These are phyloP conservation scores for Salinomyces thailandicus DNA, from an alignment of 2,329 filamentous ascomycete species.

Conservation along the genomic window DNA sequence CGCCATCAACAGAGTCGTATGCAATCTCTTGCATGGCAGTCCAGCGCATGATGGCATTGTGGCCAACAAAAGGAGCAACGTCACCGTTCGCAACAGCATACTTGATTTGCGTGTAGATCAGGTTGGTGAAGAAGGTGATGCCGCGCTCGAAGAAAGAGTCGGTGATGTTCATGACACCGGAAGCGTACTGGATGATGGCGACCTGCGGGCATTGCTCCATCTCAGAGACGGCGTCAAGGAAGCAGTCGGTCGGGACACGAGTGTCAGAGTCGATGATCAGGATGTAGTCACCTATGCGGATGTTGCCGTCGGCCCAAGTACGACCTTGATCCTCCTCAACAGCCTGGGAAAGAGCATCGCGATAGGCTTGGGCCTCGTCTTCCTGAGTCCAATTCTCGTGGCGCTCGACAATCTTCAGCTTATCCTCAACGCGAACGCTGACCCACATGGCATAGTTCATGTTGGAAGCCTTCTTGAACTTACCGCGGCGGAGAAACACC, in stretches of 20 bases:
- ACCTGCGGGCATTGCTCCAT: slow-evolving; percentile 73
- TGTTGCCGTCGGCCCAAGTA: slow-evolving; percentile 74
- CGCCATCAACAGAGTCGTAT: slow-evolving; percentile 54
- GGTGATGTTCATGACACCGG: slow-evolving; percentile 69
- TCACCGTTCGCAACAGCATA: slow-evolving; percentile 70
- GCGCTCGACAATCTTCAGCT: slow-evolving; percentile 48
- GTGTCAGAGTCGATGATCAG: slow-evolving; percentile 70
- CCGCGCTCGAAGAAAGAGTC: slow-evolving; percentile 49
- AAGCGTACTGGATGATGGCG: slow-evolving; percentile 67
- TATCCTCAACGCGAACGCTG: slow-evolving; percentile 58
- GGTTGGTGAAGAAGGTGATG: slow-evolving; percentile 42
- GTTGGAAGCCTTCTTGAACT: slow-evolving; percentile 65
- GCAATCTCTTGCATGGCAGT: slow-evolving; percentile 63
- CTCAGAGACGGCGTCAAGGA: slow-evolving; percentile 68
- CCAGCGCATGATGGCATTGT: slow-evolving; percentile 69
- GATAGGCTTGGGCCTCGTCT: slow-evolving; percentile 59
- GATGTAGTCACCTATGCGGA: slow-evolving; percentile 77
- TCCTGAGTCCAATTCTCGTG: slow-evolving; percentile 54
- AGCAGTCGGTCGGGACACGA: slow-evolving; percentile 64
- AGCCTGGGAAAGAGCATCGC: slow-evolving; percentile 51
- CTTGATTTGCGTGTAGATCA: slow-evolving; percentile 66
- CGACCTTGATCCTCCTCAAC: slow-evolving; percentile 55
- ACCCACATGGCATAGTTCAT: slow-evolving; percentile 61
- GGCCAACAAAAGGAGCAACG: slow-evolving; percentile 70
- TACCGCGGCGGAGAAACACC: slow-evolving; percentile 47